Conservation (phyloP, 148 eudicot genomes). For the Vaccinium darrowii region DNA sequence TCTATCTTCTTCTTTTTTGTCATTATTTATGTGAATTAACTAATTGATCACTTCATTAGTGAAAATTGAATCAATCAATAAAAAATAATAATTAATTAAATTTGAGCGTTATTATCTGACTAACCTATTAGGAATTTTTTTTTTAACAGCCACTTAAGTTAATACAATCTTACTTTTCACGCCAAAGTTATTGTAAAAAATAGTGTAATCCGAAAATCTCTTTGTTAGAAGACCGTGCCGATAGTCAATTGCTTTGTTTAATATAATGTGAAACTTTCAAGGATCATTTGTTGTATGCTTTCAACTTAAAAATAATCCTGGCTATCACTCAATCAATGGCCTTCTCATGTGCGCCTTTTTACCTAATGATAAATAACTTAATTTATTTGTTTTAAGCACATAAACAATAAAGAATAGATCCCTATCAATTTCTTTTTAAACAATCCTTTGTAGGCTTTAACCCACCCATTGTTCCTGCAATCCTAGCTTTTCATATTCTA, state of each 20-base stretch:
- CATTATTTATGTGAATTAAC: background rate
- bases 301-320: background rate
- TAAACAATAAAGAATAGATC: background rate
- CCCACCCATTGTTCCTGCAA: constrained; percentile 23
- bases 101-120: background rate
- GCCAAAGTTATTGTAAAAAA: background rate
- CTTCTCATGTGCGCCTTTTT: background rate
- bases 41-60: background rate
- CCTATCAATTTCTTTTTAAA: constrained; percentile 9
- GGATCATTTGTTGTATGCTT: background rate
- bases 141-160: background rate
- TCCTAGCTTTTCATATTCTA: constrained; percentile 8
- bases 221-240: background rate
- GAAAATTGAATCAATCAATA: background rate
- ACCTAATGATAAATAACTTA: background rate
- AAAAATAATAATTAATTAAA: too few relatives aligned
- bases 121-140: background rate
- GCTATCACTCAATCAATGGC: background rate
- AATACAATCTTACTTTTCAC: background rate
- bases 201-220: background rate
- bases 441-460: constrained; percentile 18
- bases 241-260: background rate
- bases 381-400: background rate
- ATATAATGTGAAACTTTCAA: background rate
- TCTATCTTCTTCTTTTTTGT: background rate